These are phyloP conservation scores for Verticillium dahliae DNA, from an alignment of 2,329 filamentous ascomycete species.

Conservation along the genomic window DNA sequence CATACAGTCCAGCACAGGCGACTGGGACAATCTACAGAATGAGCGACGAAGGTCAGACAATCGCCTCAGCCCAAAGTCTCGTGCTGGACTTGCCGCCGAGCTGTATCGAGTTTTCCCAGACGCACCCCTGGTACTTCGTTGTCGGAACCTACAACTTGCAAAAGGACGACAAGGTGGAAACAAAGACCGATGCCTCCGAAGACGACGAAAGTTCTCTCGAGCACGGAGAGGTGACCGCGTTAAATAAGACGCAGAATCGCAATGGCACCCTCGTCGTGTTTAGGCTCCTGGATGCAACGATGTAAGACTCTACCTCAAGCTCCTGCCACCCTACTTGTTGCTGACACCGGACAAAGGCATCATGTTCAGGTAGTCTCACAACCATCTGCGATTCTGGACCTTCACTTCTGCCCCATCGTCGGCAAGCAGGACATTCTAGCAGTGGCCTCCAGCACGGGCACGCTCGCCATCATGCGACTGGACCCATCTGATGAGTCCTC, in stretches of 20 bases:
- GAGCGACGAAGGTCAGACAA: conserved; percentile 7
- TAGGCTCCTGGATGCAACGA: conserved; percentile 37
- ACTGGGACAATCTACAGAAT: not conserved
- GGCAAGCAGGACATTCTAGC: conserved; percentile 52
- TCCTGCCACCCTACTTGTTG: too few species aligned
- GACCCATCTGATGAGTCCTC: conserved; percentile 26
- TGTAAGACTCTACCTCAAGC: conserved; percentile 41
- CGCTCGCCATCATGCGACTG: conserved; percentile 57
- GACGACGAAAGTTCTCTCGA: conserved; percentile 4
- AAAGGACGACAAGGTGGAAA: conserved; percentile 24
- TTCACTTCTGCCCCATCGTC: conserved; percentile 64
- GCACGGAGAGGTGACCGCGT: conserved; percentile 15
- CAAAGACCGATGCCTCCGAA: not conserved
- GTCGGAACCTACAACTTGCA: conserved; percentile 82
- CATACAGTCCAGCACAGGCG: not conserved
- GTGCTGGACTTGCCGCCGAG: conserved; percentile 64
- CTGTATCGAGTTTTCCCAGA: conserved; percentile 68
- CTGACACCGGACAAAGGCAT: not conserved
- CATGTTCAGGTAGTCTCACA: conserved; percentile 34
- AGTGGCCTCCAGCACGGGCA: conserved; percentile 71
- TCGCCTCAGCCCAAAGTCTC: conserved; percentile 40
- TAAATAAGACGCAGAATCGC: conserved; percentile 49
- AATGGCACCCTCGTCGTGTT: conserved; percentile 71
- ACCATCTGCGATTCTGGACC: conserved; percentile 72
- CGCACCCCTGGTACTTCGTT: conserved; percentile 58